phyloP scores from a whole-genome alignment of 2,329 filamentous ascomycete species.

The Parasarocladium wereldwijsianum region DNA sequence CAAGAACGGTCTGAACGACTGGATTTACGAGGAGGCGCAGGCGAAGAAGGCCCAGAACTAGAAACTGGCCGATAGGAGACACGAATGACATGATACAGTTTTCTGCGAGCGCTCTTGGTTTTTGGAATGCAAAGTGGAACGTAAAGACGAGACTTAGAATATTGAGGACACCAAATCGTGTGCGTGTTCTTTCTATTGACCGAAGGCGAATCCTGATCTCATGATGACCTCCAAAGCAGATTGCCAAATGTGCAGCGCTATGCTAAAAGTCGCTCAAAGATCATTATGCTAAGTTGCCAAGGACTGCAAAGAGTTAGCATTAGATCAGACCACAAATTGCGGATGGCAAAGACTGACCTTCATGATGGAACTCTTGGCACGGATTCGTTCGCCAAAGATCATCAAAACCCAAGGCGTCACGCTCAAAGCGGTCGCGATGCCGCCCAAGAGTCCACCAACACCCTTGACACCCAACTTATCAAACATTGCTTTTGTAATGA shows the following conservation, averaged over 20 bases:
- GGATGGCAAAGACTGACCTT: slow-evolving; percentile 25
- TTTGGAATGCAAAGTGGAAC: no score
- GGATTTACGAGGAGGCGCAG: slow-evolving; percentile 81
- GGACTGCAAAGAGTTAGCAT: neutral
- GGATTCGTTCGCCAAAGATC: slow-evolving; percentile 62
- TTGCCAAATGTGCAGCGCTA: no score
- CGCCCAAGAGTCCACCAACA: slow-evolving; percentile 63
- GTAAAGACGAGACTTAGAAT: no score
- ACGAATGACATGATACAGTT: no score
- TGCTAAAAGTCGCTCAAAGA: no score
- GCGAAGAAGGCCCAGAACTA: slow-evolving; percentile 33
- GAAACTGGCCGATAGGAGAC: no score
- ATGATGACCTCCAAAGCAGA: no score
- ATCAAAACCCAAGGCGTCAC: slow-evolving; percentile 79
- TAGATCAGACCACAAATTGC: neutral
- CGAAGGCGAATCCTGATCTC: no score
- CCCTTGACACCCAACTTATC: slow-evolving; percentile 52
- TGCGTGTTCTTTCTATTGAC: no score
- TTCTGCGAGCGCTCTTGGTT: no score
- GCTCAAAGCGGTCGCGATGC: slow-evolving; percentile 52
- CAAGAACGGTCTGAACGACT: slow-evolving; percentile 81
- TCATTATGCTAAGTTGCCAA: no score
- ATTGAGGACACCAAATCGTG: no score
- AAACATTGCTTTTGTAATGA: slow-evolving; percentile 64
- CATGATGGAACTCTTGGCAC: slow-evolving; percentile 64